Base-by-base conservation (phyloP, 2,329 filamentous ascomycete species). In the Chrysoporthe puriensis region DNA sequence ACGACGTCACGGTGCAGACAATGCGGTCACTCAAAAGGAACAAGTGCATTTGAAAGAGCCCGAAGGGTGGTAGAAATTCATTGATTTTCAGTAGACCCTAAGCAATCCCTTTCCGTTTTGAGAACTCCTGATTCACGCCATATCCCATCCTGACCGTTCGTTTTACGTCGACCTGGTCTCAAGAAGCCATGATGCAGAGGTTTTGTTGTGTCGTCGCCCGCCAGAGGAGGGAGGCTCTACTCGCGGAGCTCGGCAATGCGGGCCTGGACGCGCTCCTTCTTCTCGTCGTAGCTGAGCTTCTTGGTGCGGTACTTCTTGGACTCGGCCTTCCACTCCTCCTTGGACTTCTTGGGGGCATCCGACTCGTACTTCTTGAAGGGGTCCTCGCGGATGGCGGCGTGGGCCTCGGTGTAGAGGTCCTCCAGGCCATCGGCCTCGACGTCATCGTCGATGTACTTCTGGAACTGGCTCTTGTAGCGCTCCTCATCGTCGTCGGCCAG, bases 401-500 rank as follows among this genome's bases (percentile, higher is more conserved):
- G 96, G 73, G 94, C 96, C 81, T 97, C 93, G 71, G 87, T 82
- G 89, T 98, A 99, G 76, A 98, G 82, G 79, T 99, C 96, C 92
- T 99, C 96, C 70, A 99, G 89, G 77, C 92, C 93, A 78, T 97
- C 96, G 73, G 96, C 94, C 87, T 98, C 95, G 74, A 99, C 83
- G 77, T 97, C 96, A 80, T 97, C 93, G 74, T 99, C 95, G 76
- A 97, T 91, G 89, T 99, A 99, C 85, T 96, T 91, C 83, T 90
- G 87, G 91, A 99, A 99, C 88, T 99, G 96, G 77, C 89, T 90
- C 89, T 95, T 95, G 93, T 93, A 99, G 81, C 96, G 94, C 90
- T 99, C 96, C 92, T 99, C 96, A 80, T 99, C 96, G 81, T 99
- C 96, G 78, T 99, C 96, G 84, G 96, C 96, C 73, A 99, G 92